Evolutionary conservation across 371 early-diverging fungal species (phyloP), one percentile per base, ranked within the genome.

Genomic region (Entomophthora muscae): DNA sequence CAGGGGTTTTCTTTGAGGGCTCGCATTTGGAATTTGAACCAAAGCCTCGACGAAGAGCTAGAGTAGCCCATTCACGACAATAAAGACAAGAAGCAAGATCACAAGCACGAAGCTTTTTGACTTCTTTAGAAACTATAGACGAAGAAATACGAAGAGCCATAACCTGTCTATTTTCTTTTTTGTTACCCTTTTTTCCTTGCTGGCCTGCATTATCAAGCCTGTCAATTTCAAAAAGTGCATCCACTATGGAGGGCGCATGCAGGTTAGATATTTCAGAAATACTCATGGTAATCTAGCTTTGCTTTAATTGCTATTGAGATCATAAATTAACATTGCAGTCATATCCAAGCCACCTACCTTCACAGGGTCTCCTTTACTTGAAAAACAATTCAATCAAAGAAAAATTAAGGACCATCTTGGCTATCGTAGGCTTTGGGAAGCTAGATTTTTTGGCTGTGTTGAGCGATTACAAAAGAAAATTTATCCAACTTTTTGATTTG

Each of bases 41-140:
- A 66, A 79, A 80, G 27, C 78, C 83, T 71, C 84, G 84, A 65
- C 85, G 83, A 68, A 88, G 86, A 17, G 88, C 82, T 72, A 76
- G 84, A 63, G 81, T 83, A 27, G 86, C 84, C 89, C 89, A 89
- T 70, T 89, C 89, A 53, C 89, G 85, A 65, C 89, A 89, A 64
- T 83, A 88, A 56, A 84, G 78, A 69, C 85, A 84, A 57, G 83
- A 80, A 33, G 76, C 80, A 62, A 80, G 81, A 66, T 88, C 87
- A 65, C 89, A 89, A 1, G 88, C 79, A 29, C 89, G 74, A 61
- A 85, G 88, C 57, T 84, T 76, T 12, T 75, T 70, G 54, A 88
- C 66, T 68, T 89, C 88, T 66, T 89, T 89, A 26, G 84, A 76
- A 55, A 88, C 74, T 12, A 72, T 69, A 32, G 71, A 73, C 1